Evolutionary conservation across 139 green algal species (phyloP).

Genomic region (Tetradesmus obliquus): DNA sequence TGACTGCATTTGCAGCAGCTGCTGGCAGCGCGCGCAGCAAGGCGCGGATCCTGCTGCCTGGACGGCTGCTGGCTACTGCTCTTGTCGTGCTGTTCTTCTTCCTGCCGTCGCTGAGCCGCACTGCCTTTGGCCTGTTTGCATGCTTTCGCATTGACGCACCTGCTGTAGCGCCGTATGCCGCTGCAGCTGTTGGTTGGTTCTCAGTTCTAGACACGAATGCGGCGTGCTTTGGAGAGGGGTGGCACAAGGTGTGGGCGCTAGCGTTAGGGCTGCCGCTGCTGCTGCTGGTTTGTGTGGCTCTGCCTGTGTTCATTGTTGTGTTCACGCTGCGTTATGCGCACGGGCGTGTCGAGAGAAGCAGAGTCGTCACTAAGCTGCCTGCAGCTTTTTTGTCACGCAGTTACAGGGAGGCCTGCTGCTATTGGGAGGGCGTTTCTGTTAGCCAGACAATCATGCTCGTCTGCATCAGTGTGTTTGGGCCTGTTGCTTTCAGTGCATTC

Average conservation of each 20-base stretch:
- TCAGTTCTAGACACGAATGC: not conserved
- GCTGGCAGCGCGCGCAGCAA: not conserved
- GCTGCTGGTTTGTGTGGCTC: not conserved
- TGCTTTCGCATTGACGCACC: not conserved
- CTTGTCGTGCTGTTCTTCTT: conserved; percentile 26
- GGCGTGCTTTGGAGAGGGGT: not conserved
- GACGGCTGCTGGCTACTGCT: not conserved
- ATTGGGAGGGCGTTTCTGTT: not conserved
- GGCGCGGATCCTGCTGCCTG: not conserved
- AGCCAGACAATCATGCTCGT: not conserved
- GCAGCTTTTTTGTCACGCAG: not conserved
- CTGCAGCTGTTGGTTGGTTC: not conserved
- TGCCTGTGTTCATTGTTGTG: not conserved
- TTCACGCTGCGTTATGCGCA: not conserved
- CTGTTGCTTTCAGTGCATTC: not conserved
- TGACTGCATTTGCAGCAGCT: not conserved
- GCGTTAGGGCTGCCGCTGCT: not conserved
- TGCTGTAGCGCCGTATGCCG: not conserved
- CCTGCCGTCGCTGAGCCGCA: not conserved
- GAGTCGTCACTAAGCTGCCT: not conserved
- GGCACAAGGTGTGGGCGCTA: not conserved
- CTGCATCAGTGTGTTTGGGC: conserved; percentile 5
- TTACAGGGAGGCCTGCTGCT: not conserved
- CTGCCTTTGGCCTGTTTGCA: conserved; percentile 2
- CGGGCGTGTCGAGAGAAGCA: not conserved